Conservation (phyloP, 1,284 basidiomycete genomes). For the Exobasidium cylindrosporum region DNA sequence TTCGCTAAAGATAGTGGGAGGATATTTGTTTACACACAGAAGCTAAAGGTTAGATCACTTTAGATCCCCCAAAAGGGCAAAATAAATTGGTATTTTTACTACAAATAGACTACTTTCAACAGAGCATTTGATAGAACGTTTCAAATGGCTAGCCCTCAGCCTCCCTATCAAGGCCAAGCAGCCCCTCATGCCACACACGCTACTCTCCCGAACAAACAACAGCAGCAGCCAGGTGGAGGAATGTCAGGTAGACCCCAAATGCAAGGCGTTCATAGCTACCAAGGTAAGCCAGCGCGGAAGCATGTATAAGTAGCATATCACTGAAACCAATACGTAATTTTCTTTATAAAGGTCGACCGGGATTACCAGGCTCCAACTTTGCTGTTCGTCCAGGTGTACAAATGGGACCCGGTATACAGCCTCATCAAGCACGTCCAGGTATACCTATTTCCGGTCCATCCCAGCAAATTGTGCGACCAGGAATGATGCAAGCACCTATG, state of each 20-base stretch:
- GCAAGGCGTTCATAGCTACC: background rate
- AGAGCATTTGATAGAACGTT: no score
- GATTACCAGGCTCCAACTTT: background rate
- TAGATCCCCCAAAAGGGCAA: no score
- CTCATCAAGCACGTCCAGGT: background rate
- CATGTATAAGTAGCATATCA: background rate
- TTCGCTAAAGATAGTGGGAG: no score
- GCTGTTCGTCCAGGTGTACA: background rate
- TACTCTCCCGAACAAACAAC: background rate
- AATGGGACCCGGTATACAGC: background rate
- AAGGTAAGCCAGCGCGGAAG: background rate
- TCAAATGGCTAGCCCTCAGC: slow-evolving; percentile 11
- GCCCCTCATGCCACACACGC: background rate
- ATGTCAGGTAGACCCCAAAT: background rate
- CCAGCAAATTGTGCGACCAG: background rate
- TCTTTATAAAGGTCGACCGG: slow-evolving; percentile 1
- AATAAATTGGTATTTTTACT: no score
- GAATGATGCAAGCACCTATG: slow-evolving; percentile 4
- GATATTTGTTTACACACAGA: no score
- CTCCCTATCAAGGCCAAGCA: slow-evolving; percentile 3
- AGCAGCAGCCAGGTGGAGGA: background rate
- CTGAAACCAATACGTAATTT: background rate
- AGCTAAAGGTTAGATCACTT: no score
- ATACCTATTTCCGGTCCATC: background rate
- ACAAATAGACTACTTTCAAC: no score